Evolutionary conservation across 1,139 yeast species (phyloP).

Genomic region (Geotrichum restrictum): DNA sequence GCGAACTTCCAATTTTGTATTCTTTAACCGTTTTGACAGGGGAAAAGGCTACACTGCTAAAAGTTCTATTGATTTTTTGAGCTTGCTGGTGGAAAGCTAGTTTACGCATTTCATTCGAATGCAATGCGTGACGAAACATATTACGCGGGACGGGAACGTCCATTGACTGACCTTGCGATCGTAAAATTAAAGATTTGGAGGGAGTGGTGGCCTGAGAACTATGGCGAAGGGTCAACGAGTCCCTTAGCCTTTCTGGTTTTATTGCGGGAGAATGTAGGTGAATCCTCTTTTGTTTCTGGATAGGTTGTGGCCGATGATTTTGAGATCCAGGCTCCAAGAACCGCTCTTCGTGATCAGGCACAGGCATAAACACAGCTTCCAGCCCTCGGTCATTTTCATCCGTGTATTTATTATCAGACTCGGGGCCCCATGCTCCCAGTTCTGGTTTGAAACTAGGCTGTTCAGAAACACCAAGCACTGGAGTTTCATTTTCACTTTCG

Average conservation of each 20-base stretch:
- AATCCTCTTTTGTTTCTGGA: neutral
- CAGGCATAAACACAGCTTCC: no score
- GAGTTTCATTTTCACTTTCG: no score
- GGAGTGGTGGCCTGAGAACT: neutral
- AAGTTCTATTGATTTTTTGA: conserved; percentile 3
- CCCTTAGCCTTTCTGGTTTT: neutral
- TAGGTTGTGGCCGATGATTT: no score
- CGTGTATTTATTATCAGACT: neutral
- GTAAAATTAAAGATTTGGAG: neutral
- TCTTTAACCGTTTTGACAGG: conserved; percentile 5
- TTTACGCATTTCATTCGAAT: conserved; percentile 1
- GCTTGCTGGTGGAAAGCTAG: conserved; percentile 13
- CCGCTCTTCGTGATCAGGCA: no score
- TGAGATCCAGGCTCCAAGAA: no score
- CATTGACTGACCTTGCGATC: neutral
- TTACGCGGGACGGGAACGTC: neutral
- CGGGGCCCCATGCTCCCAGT: no score
- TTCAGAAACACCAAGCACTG: no score
- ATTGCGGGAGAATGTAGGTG: neutral
- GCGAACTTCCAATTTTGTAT: conserved; percentile 10
- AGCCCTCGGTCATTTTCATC: neutral
- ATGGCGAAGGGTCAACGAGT: neutral
- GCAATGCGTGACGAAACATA: conserved; percentile 1
- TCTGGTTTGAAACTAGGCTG: no score
- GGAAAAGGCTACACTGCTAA: neutral